These are phyloP conservation scores for Tricholoma furcatifolium DNA, from an alignment of 768 basidiomycete genomes.

Conservation along the genomic window DNA sequence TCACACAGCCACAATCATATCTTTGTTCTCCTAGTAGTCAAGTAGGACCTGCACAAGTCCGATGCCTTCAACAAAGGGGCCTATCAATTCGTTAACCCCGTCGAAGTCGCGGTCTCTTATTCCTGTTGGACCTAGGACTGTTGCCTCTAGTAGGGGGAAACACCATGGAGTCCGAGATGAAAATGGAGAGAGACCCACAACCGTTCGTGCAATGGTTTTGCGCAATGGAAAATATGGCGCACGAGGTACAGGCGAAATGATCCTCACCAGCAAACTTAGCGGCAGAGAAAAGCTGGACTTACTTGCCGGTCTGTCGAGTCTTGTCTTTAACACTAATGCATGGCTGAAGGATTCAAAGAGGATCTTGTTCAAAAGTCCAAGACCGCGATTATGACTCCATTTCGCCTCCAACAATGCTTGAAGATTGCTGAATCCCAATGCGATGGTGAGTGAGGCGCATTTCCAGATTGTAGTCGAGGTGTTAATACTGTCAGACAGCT, in stretches of 20 bases:
- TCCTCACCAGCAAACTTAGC: conserved; percentile 55
- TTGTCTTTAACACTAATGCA: neutral
- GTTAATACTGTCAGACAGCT: conserved; percentile 32
- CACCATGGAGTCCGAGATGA: conserved; percentile 41
- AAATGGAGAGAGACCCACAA: conserved; percentile 57
- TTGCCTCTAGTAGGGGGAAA: conserved; percentile 33
- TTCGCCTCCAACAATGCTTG: conserved; percentile 60
- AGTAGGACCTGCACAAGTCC: no score
- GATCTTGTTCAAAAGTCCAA: conserved; percentile 60
- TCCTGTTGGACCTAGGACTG: conserved; percentile 51
- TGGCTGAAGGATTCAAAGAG: conserved; percentile 40
- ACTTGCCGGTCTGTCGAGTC: conserved; percentile 55
- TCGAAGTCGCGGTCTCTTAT: conserved; percentile 49
- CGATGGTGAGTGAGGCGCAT: conserved; percentile 45
- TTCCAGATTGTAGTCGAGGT: neutral
- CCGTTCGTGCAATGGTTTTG: conserved; percentile 69
- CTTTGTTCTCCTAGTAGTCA: conserved; percentile 5
- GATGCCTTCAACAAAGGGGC: conserved; percentile 24
- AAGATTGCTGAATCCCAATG: conserved; percentile 75
- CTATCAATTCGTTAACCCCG: conserved; percentile 5
- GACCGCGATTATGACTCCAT: conserved; percentile 61
- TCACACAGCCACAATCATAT: neutral
- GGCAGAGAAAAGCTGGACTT: conserved; percentile 82
- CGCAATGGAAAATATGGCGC: conserved; percentile 76
- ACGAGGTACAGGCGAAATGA: conserved; percentile 66